Conservation (phyloP, 257 asterid genomes). For the Petunia secreta region DNA sequence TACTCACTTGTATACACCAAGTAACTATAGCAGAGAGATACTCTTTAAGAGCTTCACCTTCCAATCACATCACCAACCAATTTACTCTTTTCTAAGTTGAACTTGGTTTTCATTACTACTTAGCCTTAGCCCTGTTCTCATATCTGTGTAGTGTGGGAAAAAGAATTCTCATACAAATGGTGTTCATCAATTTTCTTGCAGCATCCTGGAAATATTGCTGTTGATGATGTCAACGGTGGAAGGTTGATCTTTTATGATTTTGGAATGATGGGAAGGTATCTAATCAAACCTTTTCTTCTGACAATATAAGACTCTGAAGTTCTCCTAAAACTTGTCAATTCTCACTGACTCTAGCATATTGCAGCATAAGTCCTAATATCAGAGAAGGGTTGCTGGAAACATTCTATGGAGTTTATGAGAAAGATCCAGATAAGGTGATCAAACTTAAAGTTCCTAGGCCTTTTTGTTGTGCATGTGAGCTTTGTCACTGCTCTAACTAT, state of each 20-base stretch:
- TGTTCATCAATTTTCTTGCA: conserved; percentile 34
- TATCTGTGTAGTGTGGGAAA: not conserved
- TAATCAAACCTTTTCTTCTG: conserved; percentile 15
- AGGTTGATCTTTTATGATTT: conserved; percentile 88
- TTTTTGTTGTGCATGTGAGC: not conserved
- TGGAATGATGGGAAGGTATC: conserved; percentile 95
- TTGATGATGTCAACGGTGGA: conserved; percentile 87
- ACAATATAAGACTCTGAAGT: conserved; percentile 22
- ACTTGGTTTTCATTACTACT: conserved; percentile 11
- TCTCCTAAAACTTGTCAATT: conserved; percentile 25
- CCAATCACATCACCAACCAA: not conserved
- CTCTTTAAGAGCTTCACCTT: conserved; percentile 21
- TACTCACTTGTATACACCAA: not conserved
- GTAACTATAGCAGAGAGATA: not conserved
- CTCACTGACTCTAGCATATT: conserved; percentile 32
- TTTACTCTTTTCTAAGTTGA: conserved; percentile 7
- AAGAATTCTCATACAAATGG: conserved; percentile 11
- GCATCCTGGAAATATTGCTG: conserved; percentile 96
- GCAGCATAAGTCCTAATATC: conserved; percentile 85
- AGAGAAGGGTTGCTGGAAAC: conserved; percentile 88
- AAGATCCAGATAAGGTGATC: conserved; percentile 81
- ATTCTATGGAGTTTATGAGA: conserved; percentile 92
- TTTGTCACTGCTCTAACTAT: not conserved
- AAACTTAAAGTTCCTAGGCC: conserved; percentile 13
- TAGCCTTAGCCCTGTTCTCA: conserved; percentile 12